Evolutionary conservation across 768 basidiomycete genomes (phyloP), one percentile per base, ranked within the genome.

Genomic region (Dentipellis sp.): DNA sequence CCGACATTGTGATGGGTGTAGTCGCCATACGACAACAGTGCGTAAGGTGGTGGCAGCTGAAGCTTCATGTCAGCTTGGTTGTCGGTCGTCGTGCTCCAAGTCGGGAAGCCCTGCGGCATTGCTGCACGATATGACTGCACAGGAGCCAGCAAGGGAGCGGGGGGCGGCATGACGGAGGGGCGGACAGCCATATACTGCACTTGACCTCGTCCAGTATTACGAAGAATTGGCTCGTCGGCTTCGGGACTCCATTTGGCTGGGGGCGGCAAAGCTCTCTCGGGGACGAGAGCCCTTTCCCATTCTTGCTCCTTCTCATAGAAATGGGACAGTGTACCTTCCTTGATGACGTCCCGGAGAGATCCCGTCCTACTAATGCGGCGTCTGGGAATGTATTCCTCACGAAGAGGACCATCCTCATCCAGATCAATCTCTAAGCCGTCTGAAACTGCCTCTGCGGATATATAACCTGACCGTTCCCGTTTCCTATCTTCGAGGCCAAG

Each of bases 221-320:
- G 78, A 34, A 79, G 68, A 56, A 90, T 79, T 16, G 86, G 88
- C 62, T 89, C 88, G 62, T 88, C 87, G n/a, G 77, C 84, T 11
- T 82, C 78, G 50, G 88, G 88, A 64, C 86, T 88, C 88, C 88
- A 91, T 67, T 83, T 83, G 2, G 88, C 82, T 21, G 88, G 88
- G 21, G 88, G 85, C 47, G 87, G 87, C 16, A 89, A 66, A 11
- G 63, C 38, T 40, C 75, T 75, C 36, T 70, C 64, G 14, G 66
- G 45, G 50, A 59, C 56, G 10, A 53, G 56, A 47, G 50, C 52
- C 53, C 52, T 66, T 9, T 66, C 64, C 55, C 57, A 58, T 16
- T 52, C 58, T 7, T 58, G 56, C 3, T 50, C 47, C 42, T 23
- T 59, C 35, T 55, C 19, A 10, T 39, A 48, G 58, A 47, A 57